Evolutionary conservation across 2,329 filamentous ascomycete species (phyloP), one percentile per base, ranked within the genome.

Genomic region (Ramularia endophylla): DNA sequence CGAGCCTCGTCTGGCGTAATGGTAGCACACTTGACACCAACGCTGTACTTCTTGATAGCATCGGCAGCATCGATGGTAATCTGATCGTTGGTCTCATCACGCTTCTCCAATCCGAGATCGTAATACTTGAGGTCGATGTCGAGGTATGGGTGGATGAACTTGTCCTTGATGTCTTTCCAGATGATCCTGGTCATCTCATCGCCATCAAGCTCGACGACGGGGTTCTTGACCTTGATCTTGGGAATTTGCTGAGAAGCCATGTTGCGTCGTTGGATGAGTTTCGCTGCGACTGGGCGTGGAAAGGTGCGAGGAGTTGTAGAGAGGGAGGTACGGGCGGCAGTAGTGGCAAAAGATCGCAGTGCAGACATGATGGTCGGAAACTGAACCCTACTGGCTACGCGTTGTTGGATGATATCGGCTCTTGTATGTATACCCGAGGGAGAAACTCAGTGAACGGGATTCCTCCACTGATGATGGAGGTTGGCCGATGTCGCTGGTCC

Each of bases 171-270:
- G 68, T 86, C 82, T 74, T 95, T 76, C 92, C 92, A 98, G 75
- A 98, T 98, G 67, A 98, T 89, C 61, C 92, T 79, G 59, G 92
- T 98, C 92, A 97, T 97, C 82, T 83, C 80, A 67, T 83, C 79
- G 62, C 90, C 90, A 66, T 97, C 90, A 60, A 97, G 80, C 75
- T 97, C 92, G 67, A 98, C 92, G 65, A 98, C 83, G 54, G 92
- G 92, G 71, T 95, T 97, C 81, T 94, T 89, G 75, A 98, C 92
- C 80, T 94, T 92, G 78, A 97, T 97, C 83, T 97, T 98, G 62
- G 78, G 73, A 57, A 75, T 60, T 40, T 57, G 48, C 32, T 55
- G 54, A 25, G 57, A 57, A 31, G 61, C 61, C 62, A 64, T 64
- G 50, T 43, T 63, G 53, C 62, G 55, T 38, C 62, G 57, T 38